Evolutionary conservation across 2,329 filamentous ascomycete genomes (phyloP), one percentile per base, ranked within the genome.

Genomic region (Hymenoscyphus salicellus): DNA sequence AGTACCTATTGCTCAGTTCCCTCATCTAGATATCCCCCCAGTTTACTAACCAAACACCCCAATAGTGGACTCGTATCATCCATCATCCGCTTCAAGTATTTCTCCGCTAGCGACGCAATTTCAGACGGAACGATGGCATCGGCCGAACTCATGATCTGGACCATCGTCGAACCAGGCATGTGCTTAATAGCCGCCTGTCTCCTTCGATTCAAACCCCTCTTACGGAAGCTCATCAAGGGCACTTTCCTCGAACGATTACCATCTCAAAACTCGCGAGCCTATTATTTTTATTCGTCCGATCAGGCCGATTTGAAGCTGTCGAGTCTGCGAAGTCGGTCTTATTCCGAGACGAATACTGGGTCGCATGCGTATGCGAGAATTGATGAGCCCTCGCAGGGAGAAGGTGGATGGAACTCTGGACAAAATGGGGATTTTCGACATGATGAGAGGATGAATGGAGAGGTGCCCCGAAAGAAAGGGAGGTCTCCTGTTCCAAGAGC

Each of bases 161-260:
- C 61, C 3, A 26, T 58, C 11, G 26, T 63, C 16, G 61, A 63
- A 26, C 55, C 61, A 2, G 61, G 55, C 32, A 63, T 59, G 55
- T 63, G 55, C 55, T 28, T 63, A 23, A 59, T 63, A 17, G 61
- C 61, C 8, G 61, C 61, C 4, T 63, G 61, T 55, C 32, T 63
- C 26, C n/a, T 55, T 17, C n/a, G 60, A 30, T 49, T 62, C 16
- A 38, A 49, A 20, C 52, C 60, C 5, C 60, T 62, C 6, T 49
- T 62, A 7, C 46, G 33, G 38, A 38, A 28, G 26, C 33, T 38
- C 6, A 6, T 41, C 49, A 55, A 41, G 26, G 60, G 32, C 14
- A 64, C 57, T 23, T 20, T 33, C 32, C 57, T 59, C 20, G 33
- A 41, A 38, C 20, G 57, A 41, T 26, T 43, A 5, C 33, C 23